Evolutionary conservation across 2,329 filamentous ascomycete species (phyloP).

Genomic region (Cryphonectria parasitica): DNA sequence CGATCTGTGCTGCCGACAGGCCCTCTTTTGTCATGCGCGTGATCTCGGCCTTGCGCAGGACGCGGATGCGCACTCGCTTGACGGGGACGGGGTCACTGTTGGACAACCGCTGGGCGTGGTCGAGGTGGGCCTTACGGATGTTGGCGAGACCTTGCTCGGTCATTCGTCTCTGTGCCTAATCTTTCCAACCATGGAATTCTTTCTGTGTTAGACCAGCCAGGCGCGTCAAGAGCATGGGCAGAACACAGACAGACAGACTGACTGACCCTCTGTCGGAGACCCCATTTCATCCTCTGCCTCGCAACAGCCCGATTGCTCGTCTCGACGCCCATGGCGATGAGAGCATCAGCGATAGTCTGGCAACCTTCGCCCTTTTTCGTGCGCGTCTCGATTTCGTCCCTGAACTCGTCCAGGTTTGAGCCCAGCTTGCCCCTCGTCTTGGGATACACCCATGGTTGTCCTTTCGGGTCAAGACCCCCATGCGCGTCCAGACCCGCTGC

Average conservation of each 20-base stretch:
- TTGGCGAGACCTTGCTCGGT: slow-evolving; percentile 26
- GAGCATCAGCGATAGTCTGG: slow-evolving; percentile 20
- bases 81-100: slow-evolving; percentile 17
- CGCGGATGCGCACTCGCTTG: slow-evolving; percentile 18
- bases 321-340: slow-evolving; percentile 21
- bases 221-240: too few relatives aligned
- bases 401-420: slow-evolving; percentile 24
- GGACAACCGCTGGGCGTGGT: slow-evolving; percentile 15
- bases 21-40: slow-evolving; percentile 25
- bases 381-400: slow-evolving; percentile 19
- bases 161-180: slow-evolving; percentile 17
- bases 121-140: slow-evolving; percentile 24
- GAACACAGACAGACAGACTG: background rate
- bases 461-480: slow-evolving; percentile 16
- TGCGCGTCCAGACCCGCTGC: background rate
- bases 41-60: slow-evolving; percentile 27
- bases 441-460: slow-evolving; percentile 20
- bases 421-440: slow-evolving; percentile 16
- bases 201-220: background rate
- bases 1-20: slow-evolving; percentile 16
- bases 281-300: slow-evolving; percentile 24
- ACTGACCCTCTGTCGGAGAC: slow-evolving; percentile 18
- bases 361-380: slow-evolving; percentile 22
- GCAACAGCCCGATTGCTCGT: slow-evolving; percentile 23
- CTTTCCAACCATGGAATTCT: background rate